Conservation (phyloP, 192 early-diverging fungal species). For the Backusella sp. region DNA sequence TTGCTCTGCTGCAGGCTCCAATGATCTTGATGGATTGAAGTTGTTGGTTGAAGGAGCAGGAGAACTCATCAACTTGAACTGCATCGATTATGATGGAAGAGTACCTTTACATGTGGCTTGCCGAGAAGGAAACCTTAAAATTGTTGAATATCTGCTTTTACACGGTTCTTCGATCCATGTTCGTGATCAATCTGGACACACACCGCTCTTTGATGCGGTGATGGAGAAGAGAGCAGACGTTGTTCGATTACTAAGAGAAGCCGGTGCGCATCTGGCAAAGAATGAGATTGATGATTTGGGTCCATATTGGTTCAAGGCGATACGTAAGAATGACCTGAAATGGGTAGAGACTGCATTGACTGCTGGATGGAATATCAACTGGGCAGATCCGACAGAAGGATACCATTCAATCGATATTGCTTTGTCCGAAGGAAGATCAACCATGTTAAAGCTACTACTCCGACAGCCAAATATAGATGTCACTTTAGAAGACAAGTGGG, state of each 20-base stretch:
- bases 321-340: slow-evolving; percentile 45
- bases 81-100: slow-evolving; percentile 79
- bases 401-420: slow-evolving; percentile 72
- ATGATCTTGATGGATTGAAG: slow-evolving; percentile 78
- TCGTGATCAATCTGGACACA: slow-evolving; percentile 85
- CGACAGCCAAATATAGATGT: slow-evolving; percentile 43
- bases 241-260: slow-evolving; percentile 65
- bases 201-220: slow-evolving; percentile 85
- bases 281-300: slow-evolving; percentile 76
- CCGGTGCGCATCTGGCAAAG: slow-evolving; percentile 90
- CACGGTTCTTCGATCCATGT: slow-evolving; percentile 91
- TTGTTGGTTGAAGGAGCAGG: slow-evolving; percentile 60
- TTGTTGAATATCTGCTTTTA: slow-evolving; percentile 73
- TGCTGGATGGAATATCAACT: slow-evolving; percentile 70
- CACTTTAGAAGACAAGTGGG: slow-evolving; percentile 50
- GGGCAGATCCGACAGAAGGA: slow-evolving; percentile 53
- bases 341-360: slow-evolving; percentile 52
- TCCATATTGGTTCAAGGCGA: slow-evolving; percentile 42
- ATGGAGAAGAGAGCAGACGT: slow-evolving; percentile 58
- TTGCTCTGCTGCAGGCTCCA: slow-evolving; percentile 82
- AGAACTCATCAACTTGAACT: slow-evolving; percentile 58
- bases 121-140: slow-evolving; percentile 66
- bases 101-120: slow-evolving; percentile 89
- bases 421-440: slow-evolving; percentile 44
- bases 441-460: slow-evolving; percentile 45